These are phyloP conservation scores for Apiospora saccharicola DNA, from an alignment of 2,329 filamentous ascomycete species.

Conservation along the genomic window DNA sequence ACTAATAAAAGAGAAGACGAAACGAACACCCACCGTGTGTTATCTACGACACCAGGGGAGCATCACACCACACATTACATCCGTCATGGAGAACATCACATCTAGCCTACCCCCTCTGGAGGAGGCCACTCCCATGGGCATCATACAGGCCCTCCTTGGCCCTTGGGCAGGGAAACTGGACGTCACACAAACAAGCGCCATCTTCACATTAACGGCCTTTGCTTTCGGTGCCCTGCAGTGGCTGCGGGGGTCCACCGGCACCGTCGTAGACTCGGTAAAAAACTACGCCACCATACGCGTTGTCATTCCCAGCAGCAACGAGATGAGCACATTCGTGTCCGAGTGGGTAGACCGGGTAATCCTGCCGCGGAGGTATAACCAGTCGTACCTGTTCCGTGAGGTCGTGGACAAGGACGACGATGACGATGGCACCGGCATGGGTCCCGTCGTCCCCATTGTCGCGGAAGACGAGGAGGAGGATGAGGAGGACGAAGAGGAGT, in stretches of 20 bases:
- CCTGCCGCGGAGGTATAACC: slow-evolving; percentile 17
- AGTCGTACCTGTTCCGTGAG: slow-evolving; percentile 6
- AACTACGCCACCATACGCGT: slow-evolving; percentile 7
- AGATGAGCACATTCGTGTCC: slow-evolving; percentile 11
- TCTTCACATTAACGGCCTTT: slow-evolving; percentile 18
- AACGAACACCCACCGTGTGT: not conserved
- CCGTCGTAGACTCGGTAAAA: not conserved
- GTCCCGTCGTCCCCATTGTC: not conserved
- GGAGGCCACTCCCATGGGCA: slow-evolving; percentile 8
- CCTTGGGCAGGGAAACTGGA: not conserved
- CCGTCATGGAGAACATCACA: slow-evolving; percentile 15
- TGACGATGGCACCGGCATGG: not conserved
- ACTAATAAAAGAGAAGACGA: not conserved
- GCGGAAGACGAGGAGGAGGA: not conserved
- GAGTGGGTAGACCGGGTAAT: not conserved
- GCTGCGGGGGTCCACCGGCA: slow-evolving; percentile 15
- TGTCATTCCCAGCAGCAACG: slow-evolving; percentile 3
- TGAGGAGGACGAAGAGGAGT: not conserved
- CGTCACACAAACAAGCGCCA: not conserved
- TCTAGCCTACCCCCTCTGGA: slow-evolving; percentile 6
- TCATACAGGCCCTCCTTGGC: not conserved
- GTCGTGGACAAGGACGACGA: not conserved
- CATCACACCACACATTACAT: not conserved
- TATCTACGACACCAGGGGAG: not conserved
- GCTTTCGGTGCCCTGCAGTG: not conserved